A percentile compares a stretch with the other conserved stretches of the same genome.
These are phyloP conservation scores for Arachis stenosperma DNA, from an alignment of 306 rosid genomes.

Conservation along the genomic window DNA sequence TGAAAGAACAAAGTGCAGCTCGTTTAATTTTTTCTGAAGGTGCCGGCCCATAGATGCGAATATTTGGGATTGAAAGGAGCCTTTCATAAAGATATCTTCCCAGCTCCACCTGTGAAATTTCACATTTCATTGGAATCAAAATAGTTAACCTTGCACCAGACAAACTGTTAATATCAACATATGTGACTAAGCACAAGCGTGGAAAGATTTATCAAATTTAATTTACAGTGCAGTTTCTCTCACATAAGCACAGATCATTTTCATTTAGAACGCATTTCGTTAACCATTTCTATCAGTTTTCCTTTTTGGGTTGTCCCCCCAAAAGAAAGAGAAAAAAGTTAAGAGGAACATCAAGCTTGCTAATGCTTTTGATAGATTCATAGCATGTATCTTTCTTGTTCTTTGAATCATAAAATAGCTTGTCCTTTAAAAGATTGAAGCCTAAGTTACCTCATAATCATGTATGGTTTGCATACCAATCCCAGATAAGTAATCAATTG, in stretches of 20 bases:
- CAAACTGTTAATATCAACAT: neutral
- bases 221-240: neutral
- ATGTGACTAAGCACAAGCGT: neutral
- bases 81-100: slow-evolving; percentile 71
- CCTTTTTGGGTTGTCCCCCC: neutral
- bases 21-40: slow-evolving; percentile 61
- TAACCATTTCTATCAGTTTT: neutral
- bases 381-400: neutral
- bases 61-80: slow-evolving; percentile 71
- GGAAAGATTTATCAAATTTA: too few relatives aligned
- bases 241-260: neutral
- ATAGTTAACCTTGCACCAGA: slow-evolving; percentile 1
- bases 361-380: neutral
- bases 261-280: neutral
- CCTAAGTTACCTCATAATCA: slow-evolving; percentile 73
- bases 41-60: slow-evolving; percentile 76
- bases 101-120: slow-evolving; percentile 65
- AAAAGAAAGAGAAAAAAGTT: neutral
- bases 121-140: slow-evolving; percentile 9
- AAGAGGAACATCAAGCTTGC: neutral
- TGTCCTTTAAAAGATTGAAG: slow-evolving; percentile 28
- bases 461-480: slow-evolving; percentile 89
- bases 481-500: slow-evolving; percentile 86
- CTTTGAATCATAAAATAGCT: neutral
- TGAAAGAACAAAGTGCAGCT: slow-evolving; percentile 92